Conservation (phyloP, 345 rosid species). For the Raphanus sativus region DNA sequence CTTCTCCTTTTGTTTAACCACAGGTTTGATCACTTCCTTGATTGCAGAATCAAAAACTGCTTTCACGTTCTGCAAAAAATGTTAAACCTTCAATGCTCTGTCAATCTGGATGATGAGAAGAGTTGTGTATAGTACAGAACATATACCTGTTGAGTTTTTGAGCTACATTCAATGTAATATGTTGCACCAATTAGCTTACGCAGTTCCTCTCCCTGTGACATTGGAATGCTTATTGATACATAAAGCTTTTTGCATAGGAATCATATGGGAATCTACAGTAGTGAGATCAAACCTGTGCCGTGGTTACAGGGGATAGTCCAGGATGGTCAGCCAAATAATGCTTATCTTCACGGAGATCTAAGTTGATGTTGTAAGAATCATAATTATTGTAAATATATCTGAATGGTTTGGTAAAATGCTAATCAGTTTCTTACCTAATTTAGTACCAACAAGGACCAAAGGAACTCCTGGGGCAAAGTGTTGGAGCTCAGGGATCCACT, state of each 20-base stretch:
- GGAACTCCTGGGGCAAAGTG: constrained; percentile 94
- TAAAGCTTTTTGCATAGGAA: not conserved
- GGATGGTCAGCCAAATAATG: constrained; percentile 96
- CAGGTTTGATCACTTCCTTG: constrained; percentile 85
- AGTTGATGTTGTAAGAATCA: constrained; percentile 30
- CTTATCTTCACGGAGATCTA: constrained; percentile 97
- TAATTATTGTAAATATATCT: constrained; percentile 11
- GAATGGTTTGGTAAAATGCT: constrained; percentile 8
- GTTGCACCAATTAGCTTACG: constrained; percentile 90
- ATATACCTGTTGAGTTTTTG: constrained; percentile 94
- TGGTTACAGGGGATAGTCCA: constrained; percentile 84
- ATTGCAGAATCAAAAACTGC: constrained; percentile 95
- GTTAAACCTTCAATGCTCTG: not conserved
- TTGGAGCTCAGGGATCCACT: constrained; percentile 99
- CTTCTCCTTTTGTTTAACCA: constrained; percentile 74
- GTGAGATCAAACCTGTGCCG: constrained; percentile 65
- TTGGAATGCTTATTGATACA: not conserved
- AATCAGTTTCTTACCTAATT: constrained; percentile 60
- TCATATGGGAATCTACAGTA: not conserved
- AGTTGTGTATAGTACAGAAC: not conserved
- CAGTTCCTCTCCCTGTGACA: constrained; percentile 88
- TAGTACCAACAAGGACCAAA: constrained; percentile 85
- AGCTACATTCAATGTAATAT: constrained; percentile 95
- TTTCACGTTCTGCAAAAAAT: constrained; percentile 75
- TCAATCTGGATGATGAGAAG: not conserved